A percentile compares a stretch with the other conserved stretches of the same genome.
Conservation (phyloP, 257 asterid genomes). For the Penstemon eatonii region DNA sequence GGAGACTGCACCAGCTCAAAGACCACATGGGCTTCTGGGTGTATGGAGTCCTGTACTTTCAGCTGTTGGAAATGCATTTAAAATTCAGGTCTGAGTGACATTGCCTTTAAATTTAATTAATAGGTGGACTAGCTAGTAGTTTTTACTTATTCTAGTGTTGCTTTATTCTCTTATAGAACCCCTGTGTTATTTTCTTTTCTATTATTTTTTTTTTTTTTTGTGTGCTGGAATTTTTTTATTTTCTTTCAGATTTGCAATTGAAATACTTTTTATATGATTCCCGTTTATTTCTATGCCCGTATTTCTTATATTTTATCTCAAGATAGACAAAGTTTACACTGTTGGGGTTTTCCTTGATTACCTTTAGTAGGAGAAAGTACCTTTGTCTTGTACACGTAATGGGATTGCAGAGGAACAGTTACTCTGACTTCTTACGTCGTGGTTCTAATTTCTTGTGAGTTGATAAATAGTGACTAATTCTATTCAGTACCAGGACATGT, state of each 20-base stretch:
- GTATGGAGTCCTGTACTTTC: slow-evolving; percentile 97
- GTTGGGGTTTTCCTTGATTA: background rate
- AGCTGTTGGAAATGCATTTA: slow-evolving; percentile 96
- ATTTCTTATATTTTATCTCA: background rate
- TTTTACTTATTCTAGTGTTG: slow-evolving; percentile 13
- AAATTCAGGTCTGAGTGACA: slow-evolving; percentile 63
- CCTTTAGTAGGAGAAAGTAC: background rate
- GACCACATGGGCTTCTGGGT: slow-evolving; percentile 93
- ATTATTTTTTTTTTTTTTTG: background rate
- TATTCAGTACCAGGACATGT: too few species aligned
- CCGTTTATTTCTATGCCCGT: background rate
- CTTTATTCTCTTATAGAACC: background rate
- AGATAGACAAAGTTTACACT: background rate
- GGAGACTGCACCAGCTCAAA: slow-evolving; percentile 89
- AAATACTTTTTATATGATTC: slow-evolving; percentile 2
- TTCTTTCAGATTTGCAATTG: slow-evolving; percentile 12
- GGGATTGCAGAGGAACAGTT: background rate
- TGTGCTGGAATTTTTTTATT: slow-evolving; percentile 22
- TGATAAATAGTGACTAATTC: too few species aligned
- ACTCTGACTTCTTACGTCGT: too few species aligned
- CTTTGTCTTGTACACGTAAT: background rate
- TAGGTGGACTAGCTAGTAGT: slow-evolving; percentile 21
- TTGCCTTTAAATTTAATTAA: slow-evolving; percentile 3
- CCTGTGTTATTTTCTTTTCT: too few species aligned
- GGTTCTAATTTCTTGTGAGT: too few species aligned